Evolutionary conservation across 2,329 filamentous ascomycete species (phyloP).

Genomic region (Macrophomina pseudophaseolina): DNA sequence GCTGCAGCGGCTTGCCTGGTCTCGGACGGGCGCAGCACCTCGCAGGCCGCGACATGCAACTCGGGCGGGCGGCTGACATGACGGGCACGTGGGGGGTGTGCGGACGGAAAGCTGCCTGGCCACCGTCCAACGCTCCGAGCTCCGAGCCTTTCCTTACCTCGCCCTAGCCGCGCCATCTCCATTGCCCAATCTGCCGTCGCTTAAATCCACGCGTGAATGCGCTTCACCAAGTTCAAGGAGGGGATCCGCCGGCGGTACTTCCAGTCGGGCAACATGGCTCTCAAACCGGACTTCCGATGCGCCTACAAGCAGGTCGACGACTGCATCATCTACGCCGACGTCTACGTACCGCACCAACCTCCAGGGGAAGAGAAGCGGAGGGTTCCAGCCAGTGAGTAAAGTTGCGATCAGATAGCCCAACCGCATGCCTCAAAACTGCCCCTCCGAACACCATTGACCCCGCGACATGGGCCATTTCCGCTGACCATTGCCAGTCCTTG

Average conservation of each 20-base stretch:
- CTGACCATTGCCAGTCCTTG: constrained; percentile 40
- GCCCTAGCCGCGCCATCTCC: neutral
- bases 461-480: neutral
- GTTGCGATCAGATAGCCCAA: too few relatives aligned
- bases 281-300: constrained; percentile 13
- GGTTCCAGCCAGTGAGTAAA: neutral
- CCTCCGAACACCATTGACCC: neutral
- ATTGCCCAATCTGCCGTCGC: neutral
- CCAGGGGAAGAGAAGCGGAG: neutral
- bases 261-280: neutral
- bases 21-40: neutral
- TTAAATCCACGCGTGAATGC: neutral
- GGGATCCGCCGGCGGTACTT: neutral
- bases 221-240: neutral
- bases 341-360: constrained; percentile 22
- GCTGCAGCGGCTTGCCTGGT: neutral
- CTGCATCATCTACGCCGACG: constrained; percentile 25
- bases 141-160: neutral
- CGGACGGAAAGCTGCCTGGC: too few relatives aligned
- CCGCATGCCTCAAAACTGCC: too few relatives aligned
- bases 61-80: neutral
- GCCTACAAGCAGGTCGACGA: constrained; percentile 26
- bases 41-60: neutral
- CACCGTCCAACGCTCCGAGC: neutral
- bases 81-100: neutral